phyloP scores from a whole-genome alignment of 208 protist species.

The Crithidia sp. region DNA sequence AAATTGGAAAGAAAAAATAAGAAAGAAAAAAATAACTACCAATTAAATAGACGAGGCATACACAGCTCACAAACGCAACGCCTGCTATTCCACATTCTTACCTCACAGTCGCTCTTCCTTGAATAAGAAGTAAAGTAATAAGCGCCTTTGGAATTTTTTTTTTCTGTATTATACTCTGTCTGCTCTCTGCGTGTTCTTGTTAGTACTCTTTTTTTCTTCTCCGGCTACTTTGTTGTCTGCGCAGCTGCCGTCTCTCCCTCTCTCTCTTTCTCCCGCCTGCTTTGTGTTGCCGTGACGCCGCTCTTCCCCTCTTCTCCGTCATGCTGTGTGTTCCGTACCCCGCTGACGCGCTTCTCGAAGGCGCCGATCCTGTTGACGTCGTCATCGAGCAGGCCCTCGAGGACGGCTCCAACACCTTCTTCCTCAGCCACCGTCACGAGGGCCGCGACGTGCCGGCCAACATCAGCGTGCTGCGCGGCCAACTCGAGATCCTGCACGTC shows the following conservation, averaged over 20 bases:
- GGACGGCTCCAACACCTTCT: slow-evolving; percentile 46
- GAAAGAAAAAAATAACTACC: too few relatives aligned
- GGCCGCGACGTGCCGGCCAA: slow-evolving; percentile 36
- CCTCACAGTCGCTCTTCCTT: too few relatives aligned
- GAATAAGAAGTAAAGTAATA: neutral
- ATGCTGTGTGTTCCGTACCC: slow-evolving; percentile 15
- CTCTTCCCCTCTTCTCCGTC: too few relatives aligned
- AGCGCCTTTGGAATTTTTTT: slow-evolving; percentile 2
- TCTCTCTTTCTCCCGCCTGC: too few relatives aligned
- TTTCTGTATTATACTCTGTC: slow-evolving; percentile 1
- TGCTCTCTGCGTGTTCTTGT: neutral
- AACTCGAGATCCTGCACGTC: slow-evolving; percentile 75
- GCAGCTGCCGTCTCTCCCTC: too few relatives aligned
- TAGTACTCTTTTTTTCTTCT: neutral
- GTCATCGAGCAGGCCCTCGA: slow-evolving; percentile 57
- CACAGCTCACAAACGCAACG: too few relatives aligned
- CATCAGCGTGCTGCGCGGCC: slow-evolving; percentile 52
- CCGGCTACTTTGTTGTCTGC: neutral
- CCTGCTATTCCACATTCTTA: too few relatives aligned
- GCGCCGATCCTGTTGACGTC: slow-evolving; percentile 25
- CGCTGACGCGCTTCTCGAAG: slow-evolving; percentile 1
- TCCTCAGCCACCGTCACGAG: slow-evolving; percentile 42
- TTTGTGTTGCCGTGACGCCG: too few relatives aligned
- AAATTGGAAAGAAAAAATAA: neutral
- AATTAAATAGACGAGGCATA: too few relatives aligned